These are phyloP conservation scores for Cytospora schulzeri DNA, from an alignment of 2,329 filamentous ascomycete species.

Conservation along the genomic window DNA sequence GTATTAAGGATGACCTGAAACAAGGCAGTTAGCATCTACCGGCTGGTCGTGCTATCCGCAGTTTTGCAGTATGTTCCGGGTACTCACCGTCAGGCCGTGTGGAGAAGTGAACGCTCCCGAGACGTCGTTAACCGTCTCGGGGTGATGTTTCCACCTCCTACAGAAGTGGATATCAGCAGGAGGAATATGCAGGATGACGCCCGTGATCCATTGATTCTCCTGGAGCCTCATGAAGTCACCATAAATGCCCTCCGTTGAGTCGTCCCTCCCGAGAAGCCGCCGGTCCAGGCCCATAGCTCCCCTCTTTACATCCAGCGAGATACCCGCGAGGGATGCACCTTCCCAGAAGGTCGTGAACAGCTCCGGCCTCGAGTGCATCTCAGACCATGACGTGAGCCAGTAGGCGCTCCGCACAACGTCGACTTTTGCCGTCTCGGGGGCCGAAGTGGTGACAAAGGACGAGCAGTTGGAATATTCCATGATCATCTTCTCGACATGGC, in stretches of 20 bases:
- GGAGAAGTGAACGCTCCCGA: not conserved
- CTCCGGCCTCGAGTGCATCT: not conserved
- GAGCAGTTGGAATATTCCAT: not conserved
- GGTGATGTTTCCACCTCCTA: not conserved
- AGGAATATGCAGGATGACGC: not conserved
- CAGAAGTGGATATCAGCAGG: not conserved
- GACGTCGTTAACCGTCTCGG: not conserved
- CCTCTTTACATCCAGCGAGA: not conserved
- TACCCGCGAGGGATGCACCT: not conserved
- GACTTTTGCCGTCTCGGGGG: not conserved
- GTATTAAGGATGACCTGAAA: not conserved
- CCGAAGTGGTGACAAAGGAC: not conserved
- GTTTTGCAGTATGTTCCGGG: too few species aligned
- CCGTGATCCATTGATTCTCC: not conserved
- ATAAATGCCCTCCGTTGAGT: not conserved
- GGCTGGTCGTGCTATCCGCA: not conserved
- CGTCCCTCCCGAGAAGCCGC: not conserved
- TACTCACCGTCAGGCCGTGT: conserved; percentile 3
- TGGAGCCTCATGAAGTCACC: not conserved
- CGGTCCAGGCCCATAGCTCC: not conserved
- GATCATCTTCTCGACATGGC: not conserved
- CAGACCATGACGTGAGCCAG: conserved; percentile 5
- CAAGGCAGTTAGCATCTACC: not conserved
- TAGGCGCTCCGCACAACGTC: not conserved
- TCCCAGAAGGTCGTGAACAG: conserved; percentile 1